Conservation (phyloP, 306 rosid species). For the Quercus bicolor region DNA sequence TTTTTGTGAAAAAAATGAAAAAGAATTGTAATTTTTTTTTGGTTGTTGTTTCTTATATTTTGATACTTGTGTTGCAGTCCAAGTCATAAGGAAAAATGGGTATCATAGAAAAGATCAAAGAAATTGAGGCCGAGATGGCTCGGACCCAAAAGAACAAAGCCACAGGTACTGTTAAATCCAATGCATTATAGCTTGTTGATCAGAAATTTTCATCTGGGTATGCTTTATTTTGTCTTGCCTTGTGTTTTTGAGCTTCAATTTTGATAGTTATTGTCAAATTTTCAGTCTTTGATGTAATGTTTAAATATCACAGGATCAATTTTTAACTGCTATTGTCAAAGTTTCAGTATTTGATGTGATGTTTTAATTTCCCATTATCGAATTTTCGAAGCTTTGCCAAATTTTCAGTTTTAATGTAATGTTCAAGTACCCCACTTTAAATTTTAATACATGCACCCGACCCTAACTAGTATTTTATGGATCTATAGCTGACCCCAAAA, state of each 20-base stretch:
- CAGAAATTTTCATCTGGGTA: background rate
- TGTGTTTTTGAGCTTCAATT: background rate
- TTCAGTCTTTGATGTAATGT: background rate
- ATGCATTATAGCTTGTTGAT: background rate
- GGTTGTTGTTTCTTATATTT: background rate
- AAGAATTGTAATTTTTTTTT: too few relatives aligned
- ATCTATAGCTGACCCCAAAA: too few relatives aligned
- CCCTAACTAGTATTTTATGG: too few relatives aligned
- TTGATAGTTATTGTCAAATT: background rate
- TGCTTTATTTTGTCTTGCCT: background rate
- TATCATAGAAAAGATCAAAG: slow-evolving; percentile 89
- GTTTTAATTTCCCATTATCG: too few relatives aligned
- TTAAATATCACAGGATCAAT: too few relatives aligned
- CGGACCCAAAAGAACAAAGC: slow-evolving; percentile 99
- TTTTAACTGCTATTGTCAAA: too few relatives aligned
- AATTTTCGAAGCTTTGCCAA: too few relatives aligned
- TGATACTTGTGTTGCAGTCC: slow-evolving; percentile 30
- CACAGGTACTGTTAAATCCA: slow-evolving; percentile 46
- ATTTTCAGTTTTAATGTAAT: too few relatives aligned
- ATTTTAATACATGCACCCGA: too few relatives aligned
- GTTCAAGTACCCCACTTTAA: too few relatives aligned
- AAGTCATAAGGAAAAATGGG: slow-evolving; percentile 58
- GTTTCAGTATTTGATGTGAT: too few relatives aligned
- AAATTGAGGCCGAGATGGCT: slow-evolving; percentile 99
- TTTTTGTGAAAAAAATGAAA: background rate